Evolutionary conservation across 169 alveolate species (phyloP), one percentile per base, ranked within the genome.

Genomic region (Eimeria acervulina): DNA sequence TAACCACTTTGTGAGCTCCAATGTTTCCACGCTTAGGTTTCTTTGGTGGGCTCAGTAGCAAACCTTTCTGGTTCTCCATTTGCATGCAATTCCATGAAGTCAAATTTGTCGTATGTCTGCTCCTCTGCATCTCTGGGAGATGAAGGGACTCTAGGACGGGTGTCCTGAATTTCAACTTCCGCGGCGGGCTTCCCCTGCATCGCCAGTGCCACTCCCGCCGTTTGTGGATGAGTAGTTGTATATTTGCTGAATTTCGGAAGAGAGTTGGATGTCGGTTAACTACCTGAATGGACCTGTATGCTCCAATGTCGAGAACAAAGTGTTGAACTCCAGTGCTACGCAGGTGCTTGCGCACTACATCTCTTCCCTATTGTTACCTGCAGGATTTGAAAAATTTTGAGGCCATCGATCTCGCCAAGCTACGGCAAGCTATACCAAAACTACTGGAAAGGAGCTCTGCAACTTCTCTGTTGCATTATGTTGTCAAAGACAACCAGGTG

Each of bases 401-500:
- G 63, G 38, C 90, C 12, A 33, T 93, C 63, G 96, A 93, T 81
- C 59, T 93, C 51, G 94, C n/a, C 23, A 51, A 72, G 36, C 94
- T 93, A 61, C 93, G 96, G 36, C 61, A 40, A 7, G 96, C 90
- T n/a, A 76, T 74, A 47, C 96, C 94, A 44, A 55, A 61, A 51
- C 84, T 93, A 5, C 59, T 61, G 36, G 81, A 42, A 19, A 72
- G 80, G 28, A 66, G 90, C 63, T 72, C 96, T 17, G 94, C 76
- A 44, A 59, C 88, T 19, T 80, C 96, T 10, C 47, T 93, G 28
- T 10, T 93, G 52, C 96, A 93, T 55, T 93, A 93, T 70, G 96
- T 93, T 44, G n/a, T 93, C 88, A 93, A 93, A 55, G 94, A 93
- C 89, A 93, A 93, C 81, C 88, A 81, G 31, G 44, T 93, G n/a